Conservation (phyloP, 768 basidiomycete genomes). For the Hemileccinum impolitum region DNA sequence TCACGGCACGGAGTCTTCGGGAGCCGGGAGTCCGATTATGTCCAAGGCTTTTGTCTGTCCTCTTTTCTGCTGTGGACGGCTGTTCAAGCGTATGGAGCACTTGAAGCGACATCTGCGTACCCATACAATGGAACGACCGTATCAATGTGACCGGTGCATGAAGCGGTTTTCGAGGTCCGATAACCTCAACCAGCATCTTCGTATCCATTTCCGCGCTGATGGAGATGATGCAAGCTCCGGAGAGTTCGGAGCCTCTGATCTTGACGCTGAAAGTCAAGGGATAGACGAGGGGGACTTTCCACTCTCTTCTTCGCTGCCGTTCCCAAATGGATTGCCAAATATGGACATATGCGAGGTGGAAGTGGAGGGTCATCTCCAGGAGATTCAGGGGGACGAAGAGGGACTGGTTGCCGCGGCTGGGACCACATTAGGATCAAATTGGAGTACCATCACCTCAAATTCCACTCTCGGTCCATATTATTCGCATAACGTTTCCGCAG, state of each 20-base stretch:
- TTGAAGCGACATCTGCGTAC: slow-evolving; percentile 84
- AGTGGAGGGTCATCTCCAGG: slow-evolving; percentile 51
- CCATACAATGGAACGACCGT: slow-evolving; percentile 88
- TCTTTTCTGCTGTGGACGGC: slow-evolving; percentile 74
- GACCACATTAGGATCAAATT: slow-evolving; percentile 13
- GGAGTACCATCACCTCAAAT: slow-evolving; percentile 13
- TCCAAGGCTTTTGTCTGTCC: slow-evolving; percentile 78
- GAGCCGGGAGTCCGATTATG: slow-evolving; percentile 32
- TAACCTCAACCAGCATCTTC: slow-evolving; percentile 82
- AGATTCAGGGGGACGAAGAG: slow-evolving; percentile 56
- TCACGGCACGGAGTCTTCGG: slow-evolving; percentile 18
- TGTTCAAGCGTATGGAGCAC: slow-evolving; percentile 93
- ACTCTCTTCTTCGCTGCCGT: slow-evolving; percentile 23
- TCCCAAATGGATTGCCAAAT: slow-evolving; percentile 37
- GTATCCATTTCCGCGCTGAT: slow-evolving; percentile 57
- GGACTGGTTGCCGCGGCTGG: slow-evolving; percentile 42
- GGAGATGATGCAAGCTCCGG: slow-evolving; percentile 28
- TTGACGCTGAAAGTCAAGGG: slow-evolving; percentile 33
- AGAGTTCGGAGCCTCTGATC: slow-evolving; percentile 26
- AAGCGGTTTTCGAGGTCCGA: slow-evolving; percentile 88
- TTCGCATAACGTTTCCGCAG: slow-evolving; percentile 14
- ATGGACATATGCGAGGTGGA: slow-evolving; percentile 60
- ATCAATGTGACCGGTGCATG: slow-evolving; percentile 65
- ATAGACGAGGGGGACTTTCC: slow-evolving; percentile 33
- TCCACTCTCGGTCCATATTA: slow-evolving; percentile 23